Base-by-base conservation (phyloP, 176 grass and related monocot species). In the Sorghum bicolor region DNA sequence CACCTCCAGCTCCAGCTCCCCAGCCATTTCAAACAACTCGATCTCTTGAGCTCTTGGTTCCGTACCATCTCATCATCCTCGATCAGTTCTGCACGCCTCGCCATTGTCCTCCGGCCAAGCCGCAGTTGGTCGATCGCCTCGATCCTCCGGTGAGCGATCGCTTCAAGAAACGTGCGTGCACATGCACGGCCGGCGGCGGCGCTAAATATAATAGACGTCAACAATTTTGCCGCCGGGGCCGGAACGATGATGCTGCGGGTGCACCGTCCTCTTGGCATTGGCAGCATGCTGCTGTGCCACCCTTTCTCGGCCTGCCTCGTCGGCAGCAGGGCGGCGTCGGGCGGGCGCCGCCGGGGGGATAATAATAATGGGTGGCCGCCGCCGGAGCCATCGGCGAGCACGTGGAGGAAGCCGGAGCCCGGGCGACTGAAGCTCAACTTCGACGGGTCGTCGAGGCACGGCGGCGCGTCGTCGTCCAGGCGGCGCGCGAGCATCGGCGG, bases 381-480 rank as follows among this genome's bases (percentile, higher is more conserved):
- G 14, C 25, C 48, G 31, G 8, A 32, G 34, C 44, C 44, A 10
- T 31, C 83, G 3, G 26, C 67, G 45, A 82, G 8, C 44, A 47
- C 30, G 44, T 94, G 94, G 92, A 79, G 76, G 83, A 97, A 81
- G 30, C 94, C 94, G 8, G 88, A 88, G 69, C 70, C 1, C 8
- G 92, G 94, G 5, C 74, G 86, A 0, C 73, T 97, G 62, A 97
- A 94, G 86, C 73, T 97, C 37, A 97, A 97, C 89, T 94, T 97
- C 60, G 94, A 97, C 77, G 94, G 94, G 10, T 89, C 94, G 0
- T 94, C 92, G 2, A 92, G 84, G 72, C 52, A 29, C 67, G 50
- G 37, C 37, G 40, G n/a, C n/a, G n/a, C n/a, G n/a, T n/a, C n/a
- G n/a, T n/a, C 44, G 48, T 72, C 84, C 20, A n/a, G n/a, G n/a